Evolutionary conservation across 2,329 filamentous ascomycete species (phyloP).

Genomic region (Trichoderma atrobrunneum): DNA sequence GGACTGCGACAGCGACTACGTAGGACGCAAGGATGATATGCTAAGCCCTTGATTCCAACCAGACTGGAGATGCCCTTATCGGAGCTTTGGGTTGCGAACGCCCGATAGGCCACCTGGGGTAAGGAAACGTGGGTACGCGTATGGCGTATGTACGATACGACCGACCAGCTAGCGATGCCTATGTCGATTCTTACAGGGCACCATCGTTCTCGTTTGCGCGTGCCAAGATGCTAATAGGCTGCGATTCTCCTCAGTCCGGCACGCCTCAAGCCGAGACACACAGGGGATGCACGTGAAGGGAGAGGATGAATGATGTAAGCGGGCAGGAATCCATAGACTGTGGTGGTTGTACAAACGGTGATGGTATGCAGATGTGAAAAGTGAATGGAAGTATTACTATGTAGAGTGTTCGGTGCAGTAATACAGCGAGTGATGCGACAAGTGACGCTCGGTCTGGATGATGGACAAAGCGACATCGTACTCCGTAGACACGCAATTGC

Average conservation of each 20-base stretch:
- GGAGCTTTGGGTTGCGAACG: background rate
- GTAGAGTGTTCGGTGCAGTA: background rate
- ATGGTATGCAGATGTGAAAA: background rate
- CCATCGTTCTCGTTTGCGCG: background rate
- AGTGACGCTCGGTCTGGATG: background rate
- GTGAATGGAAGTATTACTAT: background rate
- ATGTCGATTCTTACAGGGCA: background rate
- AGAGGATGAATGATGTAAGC: background rate
- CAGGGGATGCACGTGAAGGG: background rate
- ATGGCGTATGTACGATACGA: background rate
- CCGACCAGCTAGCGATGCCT: background rate
- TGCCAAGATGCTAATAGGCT: background rate
- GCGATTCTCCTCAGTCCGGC: background rate
- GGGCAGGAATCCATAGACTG: background rate
- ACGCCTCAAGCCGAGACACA: background rate
- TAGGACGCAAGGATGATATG: background rate
- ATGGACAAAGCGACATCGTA: background rate
- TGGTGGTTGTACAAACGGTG: background rate
- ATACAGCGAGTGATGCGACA: background rate
- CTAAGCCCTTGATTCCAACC: background rate
- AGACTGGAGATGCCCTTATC: background rate
- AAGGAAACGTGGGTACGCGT: background rate
- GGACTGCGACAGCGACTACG: background rate
- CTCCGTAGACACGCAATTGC: slow-evolving; percentile 9
- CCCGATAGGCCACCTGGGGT: background rate